Base-by-base conservation (phyloP, 2,329 filamentous ascomycete genomes). In the Ceratocystis smalleyi region DNA sequence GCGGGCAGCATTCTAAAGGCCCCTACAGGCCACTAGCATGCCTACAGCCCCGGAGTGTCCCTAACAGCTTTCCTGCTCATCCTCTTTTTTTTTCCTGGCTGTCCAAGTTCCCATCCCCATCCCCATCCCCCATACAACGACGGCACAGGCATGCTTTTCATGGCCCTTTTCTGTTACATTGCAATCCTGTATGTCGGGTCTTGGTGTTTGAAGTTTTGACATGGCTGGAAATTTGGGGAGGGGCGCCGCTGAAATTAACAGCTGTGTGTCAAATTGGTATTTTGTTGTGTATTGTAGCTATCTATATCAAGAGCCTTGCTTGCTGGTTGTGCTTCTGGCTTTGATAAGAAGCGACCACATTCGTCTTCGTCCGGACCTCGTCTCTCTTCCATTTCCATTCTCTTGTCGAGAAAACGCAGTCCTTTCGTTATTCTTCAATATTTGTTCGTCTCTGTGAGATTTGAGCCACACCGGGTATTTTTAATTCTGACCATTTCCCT, bases 131-230 rank as follows among this genome's bases (percentile, higher is more conserved):
- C 43, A 40, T 40, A 40, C 35, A 40, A 40, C 35, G 10, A 40
- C 35, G 35, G 35, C 35, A 40, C 35, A 40, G 10, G 10, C 35
- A 40, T 40, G 35, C 35, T 12, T 40, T 12, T 40, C 10, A 40
- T 40, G 35, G 45, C 22, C 45, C 22, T 22, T 32, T 57, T 30
- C 54, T 57, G 54, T 57, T 57, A 35, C 54, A 57, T 57, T 32
- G 27, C 54, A 57, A 57, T 57, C 54, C 54, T 57, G 54, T n/a
- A n/a, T 57, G 54, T n/a, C 47, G 22, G 49, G 54, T 35, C 8
- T 35, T 57, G 54, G 27, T 57, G 54, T 57, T 57, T 57, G 54
- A 57, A 57, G 54, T 57, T 49, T 40, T 35, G 54, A 57, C 27
- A 57, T 57, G 10, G 35, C 54, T 57, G 54, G 54, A 57, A 57